Evolutionary conservation across 2,329 filamentous ascomycete species (phyloP).

Genomic region (Chaetomiaceae sp.): DNA sequence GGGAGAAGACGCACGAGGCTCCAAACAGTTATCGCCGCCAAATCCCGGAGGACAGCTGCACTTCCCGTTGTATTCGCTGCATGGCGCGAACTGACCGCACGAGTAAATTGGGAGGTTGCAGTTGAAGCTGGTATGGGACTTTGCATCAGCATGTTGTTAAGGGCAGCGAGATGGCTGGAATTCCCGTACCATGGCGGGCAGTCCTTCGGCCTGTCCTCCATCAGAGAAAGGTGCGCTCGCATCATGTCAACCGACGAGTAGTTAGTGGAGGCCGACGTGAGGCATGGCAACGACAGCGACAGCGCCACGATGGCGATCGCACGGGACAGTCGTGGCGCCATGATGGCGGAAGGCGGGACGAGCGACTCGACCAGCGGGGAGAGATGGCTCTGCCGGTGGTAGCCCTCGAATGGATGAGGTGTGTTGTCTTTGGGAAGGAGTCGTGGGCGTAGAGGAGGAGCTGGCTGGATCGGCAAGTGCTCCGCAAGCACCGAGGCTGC

Average conservation of each 20-base stretch:
- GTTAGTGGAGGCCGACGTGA: slow-evolving; percentile 40
- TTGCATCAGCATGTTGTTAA: slow-evolving; percentile 13
- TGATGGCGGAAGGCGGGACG: slow-evolving; percentile 25
- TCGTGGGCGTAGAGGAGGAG: slow-evolving; percentile 1
- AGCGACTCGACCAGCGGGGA: too few species aligned
- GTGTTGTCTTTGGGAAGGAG: neutral
- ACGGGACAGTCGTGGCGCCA: slow-evolving; percentile 35
- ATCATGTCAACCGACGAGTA: slow-evolving; percentile 56
- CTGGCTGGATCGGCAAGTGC: slow-evolving; percentile 12
- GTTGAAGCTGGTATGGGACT: slow-evolving; percentile 67
- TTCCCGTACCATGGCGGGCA: slow-evolving; percentile 68
- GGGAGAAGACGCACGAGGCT: slow-evolving; percentile 54
- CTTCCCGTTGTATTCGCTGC: slow-evolving; percentile 85
- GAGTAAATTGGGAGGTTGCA: slow-evolving; percentile 89
- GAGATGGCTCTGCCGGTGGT: too few species aligned
- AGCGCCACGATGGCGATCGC: slow-evolving; percentile 36
- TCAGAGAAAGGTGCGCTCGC: slow-evolving; percentile 61
- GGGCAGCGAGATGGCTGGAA: slow-evolving; percentile 29
- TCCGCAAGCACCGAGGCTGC: slow-evolving; percentile 18
- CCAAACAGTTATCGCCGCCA: slow-evolving; percentile 86
- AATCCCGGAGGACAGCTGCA: slow-evolving; percentile 90
- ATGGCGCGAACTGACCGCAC: slow-evolving; percentile 84
- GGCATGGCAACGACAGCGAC: slow-evolving; percentile 36
- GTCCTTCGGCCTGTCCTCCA: slow-evolving; percentile 66
- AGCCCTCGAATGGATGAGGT: too few species aligned